Percentiles rank a stretch among this genome's conserved stretches.
Evolutionary conservation across 176 grass and related monocot species (phyloP).

Genomic region (Puya raimondii): DNA sequence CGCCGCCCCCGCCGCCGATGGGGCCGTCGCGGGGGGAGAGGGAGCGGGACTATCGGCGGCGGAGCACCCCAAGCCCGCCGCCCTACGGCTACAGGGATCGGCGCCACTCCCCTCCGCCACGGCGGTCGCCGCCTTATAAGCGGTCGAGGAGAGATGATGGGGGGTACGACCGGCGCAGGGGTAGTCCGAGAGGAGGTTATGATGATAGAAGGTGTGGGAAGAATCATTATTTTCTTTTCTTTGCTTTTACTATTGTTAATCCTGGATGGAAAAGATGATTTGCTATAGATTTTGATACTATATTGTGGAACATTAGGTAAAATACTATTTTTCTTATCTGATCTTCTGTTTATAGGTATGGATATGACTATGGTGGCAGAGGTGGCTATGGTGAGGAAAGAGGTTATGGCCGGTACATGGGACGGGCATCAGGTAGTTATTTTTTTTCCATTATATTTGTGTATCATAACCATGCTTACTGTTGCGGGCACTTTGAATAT

Average conservation of each 20-base stretch:
- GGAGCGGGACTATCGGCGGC: conserved; percentile 38
- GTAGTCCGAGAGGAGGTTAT: conserved; percentile 53
- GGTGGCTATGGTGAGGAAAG: conserved; percentile 65
- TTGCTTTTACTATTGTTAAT: neutral
- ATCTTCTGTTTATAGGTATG: conserved; percentile 44
- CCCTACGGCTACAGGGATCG: conserved; percentile 46
- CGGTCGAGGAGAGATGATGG: conserved; percentile 67
- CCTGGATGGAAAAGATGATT: neutral
- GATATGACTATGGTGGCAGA: conserved; percentile 68
- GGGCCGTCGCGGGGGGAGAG: conserved; percentile 50
- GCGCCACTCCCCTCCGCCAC: conserved; percentile 54
- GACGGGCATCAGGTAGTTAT: conserved; percentile 37
- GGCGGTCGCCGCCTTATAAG: conserved; percentile 70
- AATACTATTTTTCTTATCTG: too few species aligned
- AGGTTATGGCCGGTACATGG: conserved; percentile 47
- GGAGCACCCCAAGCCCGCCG: conserved; percentile 42
- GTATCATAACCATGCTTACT: neutral
- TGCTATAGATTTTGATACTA: too few species aligned
- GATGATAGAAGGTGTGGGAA: conserved; percentile 24
- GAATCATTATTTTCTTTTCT: conserved; percentile 1
- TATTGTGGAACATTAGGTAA: too few species aligned
- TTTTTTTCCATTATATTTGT: neutral
- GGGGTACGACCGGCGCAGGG: conserved; percentile 73
- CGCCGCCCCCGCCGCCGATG: conserved; percentile 32
- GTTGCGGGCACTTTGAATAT: neutral